Evolutionary conservation across 108 stramenopile species (phyloP), one percentile per base, ranked within the genome.

Genomic region (Schizochytrium sp.): DNA sequence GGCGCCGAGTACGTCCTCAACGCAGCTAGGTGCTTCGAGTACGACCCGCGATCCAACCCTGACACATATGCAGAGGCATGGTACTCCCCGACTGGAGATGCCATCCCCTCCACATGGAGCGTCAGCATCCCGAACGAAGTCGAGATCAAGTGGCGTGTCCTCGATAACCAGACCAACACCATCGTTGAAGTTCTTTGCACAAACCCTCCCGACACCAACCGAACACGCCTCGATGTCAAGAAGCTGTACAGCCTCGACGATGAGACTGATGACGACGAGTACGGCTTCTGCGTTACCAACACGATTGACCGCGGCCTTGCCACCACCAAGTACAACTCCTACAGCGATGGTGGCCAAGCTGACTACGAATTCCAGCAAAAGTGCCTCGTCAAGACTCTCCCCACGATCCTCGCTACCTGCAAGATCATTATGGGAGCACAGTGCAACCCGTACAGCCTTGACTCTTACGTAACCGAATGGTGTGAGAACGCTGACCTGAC

Each of bases 141-240:
- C 53, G 76, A 83, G 47, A 83, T 83, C 47, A 55, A 38, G 50
- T 83, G 76, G 76, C n/a, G 28, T 7, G 28, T 55, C 47, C 28
- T 83, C 76, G 76, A 83, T 40, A n/a, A 49, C 13, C 50, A 17
- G 50, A 55, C 76, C 17, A 13, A 55, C 15, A 55, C 53, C 50
- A 49, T 83, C 76, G 76, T 55, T 2, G 76, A 83, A 40, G 28
- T 83, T 40, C 55, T n/a, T 53, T 83, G 76, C 53, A 83, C 76
- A 40, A 17, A 83, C 50, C 53, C 76, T 7, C 50, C 50, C 1
- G 47, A 38, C 64, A 69, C 64, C 64, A 69, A 69, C 3, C 76
- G 76, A 17, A 49, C 76, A 8, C 76, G 76, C 76, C 47, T 83
- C 76, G 76, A 83, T 40, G 53, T 83, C 76, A 10, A 83, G 53